Conservation (phyloP, 1,139 yeast genomes). For the Nakaseomyces delphensis region DNA sequence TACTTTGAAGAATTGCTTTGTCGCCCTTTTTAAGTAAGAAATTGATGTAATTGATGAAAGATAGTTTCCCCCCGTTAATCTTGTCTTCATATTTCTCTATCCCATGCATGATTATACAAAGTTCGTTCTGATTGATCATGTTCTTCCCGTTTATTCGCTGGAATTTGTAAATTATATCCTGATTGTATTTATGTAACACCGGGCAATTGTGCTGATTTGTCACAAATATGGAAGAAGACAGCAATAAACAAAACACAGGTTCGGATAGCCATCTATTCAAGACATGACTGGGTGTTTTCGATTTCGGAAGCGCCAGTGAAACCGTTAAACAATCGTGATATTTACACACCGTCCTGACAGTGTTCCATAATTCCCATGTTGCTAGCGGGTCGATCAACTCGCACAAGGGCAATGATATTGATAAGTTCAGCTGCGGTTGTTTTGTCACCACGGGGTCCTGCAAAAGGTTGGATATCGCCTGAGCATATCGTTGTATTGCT, state of each 20-base stretch:
- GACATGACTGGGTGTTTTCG: constrained; percentile 40
- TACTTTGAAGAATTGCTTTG: constrained; percentile 13
- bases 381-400: constrained; percentile 45
- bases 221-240: constrained; percentile 47
- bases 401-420: constrained; percentile 31
- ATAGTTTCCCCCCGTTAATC: constrained; percentile 37
- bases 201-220: constrained; percentile 53
- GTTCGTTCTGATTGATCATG: constrained; percentile 19
- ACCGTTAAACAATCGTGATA: constrained; percentile 45
- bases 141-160: constrained; percentile 29
- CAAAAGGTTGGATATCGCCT: constrained; percentile 33
- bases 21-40: constrained; percentile 38
- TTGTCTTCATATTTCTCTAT: constrained; percentile 34
- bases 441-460: constrained; percentile 19
- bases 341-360: constrained; percentile 45
- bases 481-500: constrained; percentile 43
- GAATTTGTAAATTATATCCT: constrained; percentile 31
- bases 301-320: constrained; percentile 48
- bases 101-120: constrained; percentile 37
- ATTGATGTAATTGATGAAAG: constrained; percentile 46
- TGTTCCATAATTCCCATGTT: constrained; percentile 66
- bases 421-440: constrained; percentile 19
- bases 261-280: constrained; percentile 55
- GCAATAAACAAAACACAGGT: constrained; percentile 48
- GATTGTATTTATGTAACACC: constrained; percentile 50